Evolutionary conservation across 2,329 filamentous ascomycete genomes (phyloP), one percentile per base, ranked within the genome.

Genomic region (Diplodia seriata): DNA sequence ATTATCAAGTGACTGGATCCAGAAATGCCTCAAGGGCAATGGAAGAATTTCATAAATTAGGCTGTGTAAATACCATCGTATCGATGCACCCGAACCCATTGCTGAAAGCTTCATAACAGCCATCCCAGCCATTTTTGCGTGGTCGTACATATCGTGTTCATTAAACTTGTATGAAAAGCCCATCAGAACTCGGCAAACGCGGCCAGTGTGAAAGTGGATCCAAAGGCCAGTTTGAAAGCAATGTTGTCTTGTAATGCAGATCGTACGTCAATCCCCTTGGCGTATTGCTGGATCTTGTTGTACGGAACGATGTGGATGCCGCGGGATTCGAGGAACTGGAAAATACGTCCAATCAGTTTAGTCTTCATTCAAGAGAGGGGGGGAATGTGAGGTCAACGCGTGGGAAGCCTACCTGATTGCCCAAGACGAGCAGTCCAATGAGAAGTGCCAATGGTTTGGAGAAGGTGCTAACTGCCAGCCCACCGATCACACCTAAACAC

Each of bases 121-220:
- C 12, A 9, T 63, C 18, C 29, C 43, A 51, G 9, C 59, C n/a
- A 23, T 20, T 51, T 38, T 15, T 36, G 31, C 15, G 47, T 51
- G 38, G 12, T 61, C 12, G 12, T 63, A 66, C 63, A 55, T 26
- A 9, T 47, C 26, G 36, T 38, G 26, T 15, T 56, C 53, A 12
- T 29, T 18, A 20, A 36, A 11, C 43, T 31, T 47, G 6, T 47
- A 47, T n/a, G 18, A 47, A 20, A 9, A 7, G 14, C 6, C 11
- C 18, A 26, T 69, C 80, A 87, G 68, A 90, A 84, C 62, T 81
- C 77, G 73, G 84, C 84, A 83, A 91, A 90, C 2, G 86, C 87
- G 59, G 90, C 90, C 74, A 93, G 79, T 31, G 89, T 86, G 79
- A 93, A 93, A 33, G 91, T 90, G 51, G 87, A 74, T n/a, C 88